Base-by-base conservation (phyloP, 257 asterid genomes). In the Solanum bulbocastanum region DNA sequence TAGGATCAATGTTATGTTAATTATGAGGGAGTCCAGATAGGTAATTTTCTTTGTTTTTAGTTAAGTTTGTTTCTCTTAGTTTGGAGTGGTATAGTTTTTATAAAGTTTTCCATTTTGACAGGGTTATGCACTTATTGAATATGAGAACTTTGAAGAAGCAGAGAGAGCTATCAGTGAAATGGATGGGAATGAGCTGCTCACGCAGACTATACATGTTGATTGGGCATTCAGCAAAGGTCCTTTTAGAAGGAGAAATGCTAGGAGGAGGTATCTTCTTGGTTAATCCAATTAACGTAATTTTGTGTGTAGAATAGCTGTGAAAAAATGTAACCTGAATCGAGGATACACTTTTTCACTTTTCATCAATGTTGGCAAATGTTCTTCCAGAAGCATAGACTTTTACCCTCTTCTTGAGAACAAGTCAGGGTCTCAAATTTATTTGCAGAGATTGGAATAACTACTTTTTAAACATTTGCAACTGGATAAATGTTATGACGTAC, bases 141-240 rank as follows among this genome's bases (percentile, higher is more conserved):
- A 90, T 85, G 98, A 95, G 90, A 93, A 88, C 90, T 93, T 92
- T 90, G 97, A 94, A 75, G 99, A 96, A 90, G 99, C 98, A 27
- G 93, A 95, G 83, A 90, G 88, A 89, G 98, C 98, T 89, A 95
- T 95, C 73, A 90, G 23, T 18, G 97, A 92, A 88, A 88, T 92
- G 95, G 96, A 94, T 91, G 99, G 98, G 74, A 84, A 92, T 85
- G 93, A 96, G 81, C 90, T 95, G 88, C 95, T 94, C 68, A 91
- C 94, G 40, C 97, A 94, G 90, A 72, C 89, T 87, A 91, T 95
- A 88, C 92, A 90, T 78, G 99, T 96, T 65, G 98, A 94, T 88
- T 96, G 99, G 99, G 98, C 99, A 87, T 96, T 96, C 92, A 96
- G 99, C 94, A 95, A 92, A 90, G 98, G 99, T 39, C 94, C 99